A percentile compares a stretch with the other conserved stretches of the same genome.
Conservation (phyloP, 2,329 filamentous ascomycete genomes). For the Ceratocystiopsis sp. region DNA sequence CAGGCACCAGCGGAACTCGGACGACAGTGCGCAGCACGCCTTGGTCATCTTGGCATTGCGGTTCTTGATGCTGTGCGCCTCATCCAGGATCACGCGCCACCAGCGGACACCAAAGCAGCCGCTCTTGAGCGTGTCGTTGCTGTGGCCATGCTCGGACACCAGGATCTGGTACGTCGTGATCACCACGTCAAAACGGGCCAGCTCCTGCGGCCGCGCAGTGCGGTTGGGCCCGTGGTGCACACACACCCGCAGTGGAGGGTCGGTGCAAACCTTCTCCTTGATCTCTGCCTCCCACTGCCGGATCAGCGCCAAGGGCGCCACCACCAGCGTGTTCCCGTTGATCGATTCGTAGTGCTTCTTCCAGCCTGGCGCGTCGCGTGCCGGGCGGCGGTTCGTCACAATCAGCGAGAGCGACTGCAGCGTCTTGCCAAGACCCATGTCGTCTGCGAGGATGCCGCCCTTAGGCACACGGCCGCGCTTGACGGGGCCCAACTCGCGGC, state of each 20-base stretch:
- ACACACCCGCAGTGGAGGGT: constrained; percentile 59
- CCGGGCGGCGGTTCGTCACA: constrained; percentile 59
- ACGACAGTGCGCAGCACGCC: constrained; percentile 68
- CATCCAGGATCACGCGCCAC: constrained; percentile 90
- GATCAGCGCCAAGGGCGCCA: constrained; percentile 85
- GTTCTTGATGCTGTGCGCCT: constrained; percentile 98
- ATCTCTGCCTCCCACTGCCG: constrained; percentile 96
- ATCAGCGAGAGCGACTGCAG: constrained; percentile 84
- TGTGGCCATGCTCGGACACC: constrained; percentile 70
- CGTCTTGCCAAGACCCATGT: constrained; percentile 95
- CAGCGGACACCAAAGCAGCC: constrained; percentile 86
- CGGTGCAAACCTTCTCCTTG: constrained; percentile 52
- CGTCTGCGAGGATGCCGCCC: constrained; percentile 87
- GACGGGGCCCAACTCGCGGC: constrained; percentile 71
- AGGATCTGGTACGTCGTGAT: constrained; percentile 95
- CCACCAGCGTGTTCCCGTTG: constrained; percentile 70
- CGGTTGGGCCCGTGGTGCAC: constrained; percentile 83
- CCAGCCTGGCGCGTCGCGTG: constrained; percentile 36
- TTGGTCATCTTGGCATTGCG: constrained; percentile 88
- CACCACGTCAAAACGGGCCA: constrained; percentile 81
- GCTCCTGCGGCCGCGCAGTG: constrained; percentile 58
- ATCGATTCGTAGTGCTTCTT: constrained; percentile 53
- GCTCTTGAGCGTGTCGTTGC: constrained; percentile 48
- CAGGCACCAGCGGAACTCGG: constrained; percentile 88
- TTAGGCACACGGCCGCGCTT: constrained; percentile 73